Conservation (phyloP, 176 grass and related monocot genomes). For the Zizania latifolia region DNA sequence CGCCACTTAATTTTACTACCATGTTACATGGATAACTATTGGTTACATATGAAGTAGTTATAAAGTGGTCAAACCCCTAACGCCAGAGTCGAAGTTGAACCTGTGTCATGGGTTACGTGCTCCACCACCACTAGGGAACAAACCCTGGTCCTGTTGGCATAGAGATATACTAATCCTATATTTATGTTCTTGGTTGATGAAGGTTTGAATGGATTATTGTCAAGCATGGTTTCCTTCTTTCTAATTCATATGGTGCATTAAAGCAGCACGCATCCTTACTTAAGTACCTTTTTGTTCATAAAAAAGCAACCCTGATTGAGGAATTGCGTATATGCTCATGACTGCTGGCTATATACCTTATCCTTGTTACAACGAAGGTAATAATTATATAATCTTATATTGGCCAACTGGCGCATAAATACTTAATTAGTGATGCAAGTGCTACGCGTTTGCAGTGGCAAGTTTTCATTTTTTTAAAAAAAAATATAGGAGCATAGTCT, state of each 20-base stretch:
- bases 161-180: not conserved
- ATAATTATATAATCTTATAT: not conserved
- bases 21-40: not conserved
- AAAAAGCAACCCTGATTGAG: not conserved
- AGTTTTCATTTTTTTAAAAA: not conserved
- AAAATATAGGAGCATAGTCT: constrained; percentile 14
- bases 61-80: not conserved
- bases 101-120: not conserved
- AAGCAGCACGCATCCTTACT: not conserved
- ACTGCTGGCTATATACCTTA: not conserved
- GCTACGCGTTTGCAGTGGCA: not conserved
- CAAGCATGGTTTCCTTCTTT: not conserved
- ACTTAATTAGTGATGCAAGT: not conserved
- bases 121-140: not conserved
- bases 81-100: not conserved
- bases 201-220: not conserved
- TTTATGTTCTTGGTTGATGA: not conserved
- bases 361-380: not conserved
- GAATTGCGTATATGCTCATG: not conserved
- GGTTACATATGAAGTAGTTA: not conserved
- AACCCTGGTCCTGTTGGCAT: not conserved
- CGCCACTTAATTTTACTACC: not conserved
- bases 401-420: not conserved
- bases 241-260: not conserved
- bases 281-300: not conserved